phyloP scores from a whole-genome alignment of 352 stramenopile genomes.

The Globisporangium cederbergense region DNA sequence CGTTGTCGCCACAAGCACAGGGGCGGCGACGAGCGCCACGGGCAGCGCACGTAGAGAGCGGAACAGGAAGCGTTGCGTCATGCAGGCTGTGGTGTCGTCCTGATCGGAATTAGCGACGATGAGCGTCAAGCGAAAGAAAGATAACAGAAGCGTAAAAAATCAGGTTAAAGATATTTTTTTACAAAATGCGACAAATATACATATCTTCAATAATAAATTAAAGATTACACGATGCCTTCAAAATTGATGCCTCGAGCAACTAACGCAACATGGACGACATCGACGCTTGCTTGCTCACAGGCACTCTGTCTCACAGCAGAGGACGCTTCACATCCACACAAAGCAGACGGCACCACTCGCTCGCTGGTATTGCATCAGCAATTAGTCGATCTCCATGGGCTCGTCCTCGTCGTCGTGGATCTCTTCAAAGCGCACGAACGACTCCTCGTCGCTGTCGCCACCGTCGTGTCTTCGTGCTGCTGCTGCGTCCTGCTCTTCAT shows the following conservation, averaged over 20 bases:
- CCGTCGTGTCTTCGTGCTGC: constrained; percentile 9
- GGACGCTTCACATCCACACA: neutral
- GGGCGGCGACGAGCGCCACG: constrained; percentile 21
- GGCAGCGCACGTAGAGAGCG: constrained; percentile 11
- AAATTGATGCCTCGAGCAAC: neutral
- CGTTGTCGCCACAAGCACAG: constrained; percentile 4
- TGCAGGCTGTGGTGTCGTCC: constrained; percentile 1
- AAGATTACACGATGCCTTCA: neutral
- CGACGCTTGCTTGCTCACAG: neutral
- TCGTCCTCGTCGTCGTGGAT: constrained; percentile 59
- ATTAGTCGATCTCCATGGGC: constrained; percentile 73
- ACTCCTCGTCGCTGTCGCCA: constrained; percentile 25
- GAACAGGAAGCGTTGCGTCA: constrained; percentile 13
- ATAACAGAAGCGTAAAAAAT: neutral
- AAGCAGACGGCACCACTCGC: neutral
- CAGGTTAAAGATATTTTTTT: neutral
- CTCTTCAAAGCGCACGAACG: constrained; percentile 68
- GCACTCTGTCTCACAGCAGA: too few species aligned
- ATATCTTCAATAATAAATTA: constrained; percentile 1
- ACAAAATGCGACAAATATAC: neutral
- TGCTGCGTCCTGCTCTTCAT: constrained; percentile 28
- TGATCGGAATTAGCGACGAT: neutral
- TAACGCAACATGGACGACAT: neutral
- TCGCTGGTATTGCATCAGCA: neutral
- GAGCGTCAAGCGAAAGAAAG: neutral